phyloP scores from a whole-genome alignment of 164 flowering plant genomes.

The Vitis vinifera region ASM3070453v1 NC_081815.1:1460001-1460500 shows the following conservation, averaged over 20 bases:
- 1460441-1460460: slow-evolving; percentile 23
- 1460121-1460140: slow-evolving; percentile 85
- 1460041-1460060: slow-evolving; percentile 72
- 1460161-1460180: slow-evolving; percentile 73
- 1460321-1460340: slow-evolving; percentile 1
- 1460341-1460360: slow-evolving; percentile 2
- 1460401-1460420: slow-evolving; percentile 31
- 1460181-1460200: slow-evolving; percentile 70
- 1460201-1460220: slow-evolving; percentile 67
- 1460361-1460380: slow-evolving; percentile 11
- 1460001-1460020: slow-evolving; percentile 88
- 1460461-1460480: slow-evolving; percentile 39
- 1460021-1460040: slow-evolving; percentile 84
- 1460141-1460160: slow-evolving; percentile 69
- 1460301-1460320: slow-evolving; percentile 12
- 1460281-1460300: slow-evolving; percentile 83
- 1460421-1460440: slow-evolving; percentile 25
- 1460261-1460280: slow-evolving; percentile 84
- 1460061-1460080: slow-evolving; percentile 90
- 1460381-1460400: slow-evolving; percentile 25
- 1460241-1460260: slow-evolving; percentile 66
- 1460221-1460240: slow-evolving; percentile 75
- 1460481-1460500: slow-evolving; percentile 28
- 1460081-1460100: slow-evolving; percentile 81
- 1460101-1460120: slow-evolving; percentile 80